A percentile compares a stretch with the other conserved stretches of the same genome.
Conservation (phyloP, 1,284 basidiomycete genomes). For the Papiliotrema nemorosa region DNA sequence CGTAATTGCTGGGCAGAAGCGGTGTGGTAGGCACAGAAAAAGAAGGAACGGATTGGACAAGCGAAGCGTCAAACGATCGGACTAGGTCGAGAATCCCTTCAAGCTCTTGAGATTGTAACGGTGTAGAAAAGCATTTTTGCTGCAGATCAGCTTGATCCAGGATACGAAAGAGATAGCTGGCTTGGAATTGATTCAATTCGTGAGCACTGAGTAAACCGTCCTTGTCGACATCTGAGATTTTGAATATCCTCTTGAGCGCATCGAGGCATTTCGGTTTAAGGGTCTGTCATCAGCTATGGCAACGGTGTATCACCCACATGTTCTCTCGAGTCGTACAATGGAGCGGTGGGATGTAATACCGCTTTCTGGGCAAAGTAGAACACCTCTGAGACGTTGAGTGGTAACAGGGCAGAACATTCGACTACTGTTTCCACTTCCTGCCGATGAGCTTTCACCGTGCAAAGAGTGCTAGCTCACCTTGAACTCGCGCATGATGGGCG, state of each 20-base stretch:
- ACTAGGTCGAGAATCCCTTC: conserved; percentile 88
- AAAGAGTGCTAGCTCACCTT: conserved; percentile 59
- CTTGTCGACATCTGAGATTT: conserved; percentile 91
- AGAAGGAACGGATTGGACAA: conserved; percentile 41
- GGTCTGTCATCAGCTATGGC: conserved; percentile 55
- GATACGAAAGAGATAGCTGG: conserved; percentile 38
- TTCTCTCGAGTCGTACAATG: conserved; percentile 92
- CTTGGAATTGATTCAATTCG: conserved; percentile 96
- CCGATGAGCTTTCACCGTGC: not conserved
- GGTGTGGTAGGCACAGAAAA: conserved; percentile 30
- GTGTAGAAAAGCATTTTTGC: conserved; percentile 92
- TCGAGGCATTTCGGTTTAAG: conserved; percentile 88
- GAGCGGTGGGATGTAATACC: conserved; percentile 93
- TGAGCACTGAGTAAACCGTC: conserved; percentile 84
- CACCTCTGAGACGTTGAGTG: conserved; percentile 94
- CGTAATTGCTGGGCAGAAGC: conserved; percentile 14
- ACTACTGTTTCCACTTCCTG: conserved; percentile 98
- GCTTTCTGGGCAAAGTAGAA: conserved; percentile 99
- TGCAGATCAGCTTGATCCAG: conserved; percentile 38
- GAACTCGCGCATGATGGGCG: conserved; percentile 95
- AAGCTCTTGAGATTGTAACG: conserved; percentile 85
- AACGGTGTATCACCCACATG: conserved; percentile 59
- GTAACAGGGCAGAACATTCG: conserved; percentile 86
- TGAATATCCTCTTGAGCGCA: conserved; percentile 90
- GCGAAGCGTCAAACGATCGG: conserved; percentile 58